These are phyloP conservation scores for Exophiala alcalophila DNA, from an alignment of 2,329 filamentous ascomycete species.

Conservation along the genomic window DNA sequence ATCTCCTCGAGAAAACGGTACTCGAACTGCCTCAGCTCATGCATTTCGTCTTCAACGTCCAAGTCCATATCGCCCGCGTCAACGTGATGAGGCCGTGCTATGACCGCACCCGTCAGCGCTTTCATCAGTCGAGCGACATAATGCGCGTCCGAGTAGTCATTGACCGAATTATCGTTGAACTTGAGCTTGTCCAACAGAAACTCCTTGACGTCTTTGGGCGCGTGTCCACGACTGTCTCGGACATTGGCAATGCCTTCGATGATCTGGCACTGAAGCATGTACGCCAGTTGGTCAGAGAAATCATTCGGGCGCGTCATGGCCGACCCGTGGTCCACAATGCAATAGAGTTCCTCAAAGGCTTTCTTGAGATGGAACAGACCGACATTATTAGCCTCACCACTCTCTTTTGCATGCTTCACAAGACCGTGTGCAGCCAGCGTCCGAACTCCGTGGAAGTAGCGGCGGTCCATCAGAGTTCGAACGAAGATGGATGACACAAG, in stretches of 20 bases:
- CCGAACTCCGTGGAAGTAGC: slow-evolving; percentile 92
- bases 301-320: slow-evolving; percentile 84
- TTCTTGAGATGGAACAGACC: slow-evolving; percentile 81
- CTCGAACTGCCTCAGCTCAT: slow-evolving; percentile 55
- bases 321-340: slow-evolving; percentile 62
- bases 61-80: slow-evolving; percentile 44
- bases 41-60: slow-evolving; percentile 47
- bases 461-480: slow-evolving; percentile 81
- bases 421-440: slow-evolving; percentile 78
- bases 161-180: slow-evolving; percentile 92
- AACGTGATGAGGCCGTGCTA: slow-evolving; percentile 40
- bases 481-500: slow-evolving; percentile 86
- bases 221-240: slow-evolving; percentile 70
- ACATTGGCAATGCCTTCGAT: slow-evolving; percentile 76
- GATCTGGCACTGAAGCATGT: slow-evolving; percentile 80
- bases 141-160: slow-evolving; percentile 81
- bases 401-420: slow-evolving; percentile 68
- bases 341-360: slow-evolving; percentile 85
- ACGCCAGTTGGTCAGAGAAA: slow-evolving; percentile 81
- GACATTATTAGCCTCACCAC: slow-evolving; percentile 63
- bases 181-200: slow-evolving; percentile 87
- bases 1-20: slow-evolving; percentile 59
- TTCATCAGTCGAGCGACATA: slow-evolving; percentile 80
- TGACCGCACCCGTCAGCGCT: slow-evolving; percentile 56
- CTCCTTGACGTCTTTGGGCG: slow-evolving; percentile 72